Conservation (phyloP, 345 rosid genomes). For the Heritiera littoralis region DNA sequence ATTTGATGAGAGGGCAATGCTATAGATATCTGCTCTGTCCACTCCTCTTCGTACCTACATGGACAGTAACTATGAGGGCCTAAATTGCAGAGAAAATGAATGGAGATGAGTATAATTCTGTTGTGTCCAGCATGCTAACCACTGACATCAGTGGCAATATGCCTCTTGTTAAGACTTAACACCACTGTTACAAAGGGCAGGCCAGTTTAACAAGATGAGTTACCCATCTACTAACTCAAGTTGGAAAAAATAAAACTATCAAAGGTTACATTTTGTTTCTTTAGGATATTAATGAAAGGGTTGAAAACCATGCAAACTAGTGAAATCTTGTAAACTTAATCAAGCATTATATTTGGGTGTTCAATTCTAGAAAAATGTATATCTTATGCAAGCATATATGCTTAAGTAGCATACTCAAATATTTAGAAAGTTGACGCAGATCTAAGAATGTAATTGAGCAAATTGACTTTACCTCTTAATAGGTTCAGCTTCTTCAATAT, state of each 20-base stretch:
- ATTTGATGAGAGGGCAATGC: conserved; percentile 71
- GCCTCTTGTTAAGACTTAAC: background rate
- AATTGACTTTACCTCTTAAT: background rate
- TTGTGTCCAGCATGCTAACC: background rate
- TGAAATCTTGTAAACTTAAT: background rate
- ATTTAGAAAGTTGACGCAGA: background rate
- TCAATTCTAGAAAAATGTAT: background rate
- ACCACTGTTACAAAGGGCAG: background rate
- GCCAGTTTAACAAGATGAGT: background rate
- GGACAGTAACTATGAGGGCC: conserved; percentile 23
- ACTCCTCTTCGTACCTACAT: conserved; percentile 86
- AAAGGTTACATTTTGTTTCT: background rate
- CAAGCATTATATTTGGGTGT: background rate
- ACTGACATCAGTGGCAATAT: background rate
- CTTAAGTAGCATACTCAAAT: background rate
- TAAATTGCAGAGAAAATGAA: background rate
- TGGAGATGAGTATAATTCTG: background rate
- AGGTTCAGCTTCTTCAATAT: background rate
- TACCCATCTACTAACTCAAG: background rate
- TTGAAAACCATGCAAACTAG: background rate
- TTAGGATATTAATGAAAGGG: background rate
- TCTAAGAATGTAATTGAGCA: background rate
- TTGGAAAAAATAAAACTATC: background rate
- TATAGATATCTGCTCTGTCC: conserved; percentile 85
- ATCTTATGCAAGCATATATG: background rate